Evolutionary conservation across 371 early-diverging fungal species (phyloP), one percentile per base, ranked within the genome.

Genomic region (Mortierella sp.): DNA sequence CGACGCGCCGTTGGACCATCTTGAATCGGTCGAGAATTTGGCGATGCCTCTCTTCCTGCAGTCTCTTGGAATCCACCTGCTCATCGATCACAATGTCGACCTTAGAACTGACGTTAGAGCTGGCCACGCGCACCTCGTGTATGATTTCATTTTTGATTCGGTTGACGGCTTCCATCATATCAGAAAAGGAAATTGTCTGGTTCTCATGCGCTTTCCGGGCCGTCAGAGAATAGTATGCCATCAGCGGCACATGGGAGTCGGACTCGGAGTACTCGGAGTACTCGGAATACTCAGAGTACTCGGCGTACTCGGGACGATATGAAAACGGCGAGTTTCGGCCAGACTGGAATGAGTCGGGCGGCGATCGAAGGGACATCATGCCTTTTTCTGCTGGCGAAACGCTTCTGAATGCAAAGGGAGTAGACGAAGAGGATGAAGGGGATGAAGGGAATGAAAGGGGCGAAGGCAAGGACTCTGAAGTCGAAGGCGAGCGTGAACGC

Each of bases 1-100:
- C 71, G 42, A 77, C 28, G 13, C 55, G 42, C 7, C 28, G 16
- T 34, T 77, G 70, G 44, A 76, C 28, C 8, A 74, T 24, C 21
- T 21, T 42, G 38, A 68, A 42, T 8, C 24, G 21, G 24, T 38
- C 42, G 38, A 38, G 24, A 11, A 21, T 21, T 68, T 68, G 38
- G 10, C 68, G 38, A 38, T 38, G 38, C 21, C 24, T 63, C 68
- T 68, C 68, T 0, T 38, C 24, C 3, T 42, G 24, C 24, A 9
- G 42, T 38, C 3, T 38, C 42, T 38, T 38, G 42, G 42, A 38
- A 38, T 38, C 42, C 42, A 38, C 1, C 42, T 38, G 42, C 42
- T 38, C 42, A 5, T 38, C 42, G 42, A 3, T 1, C 42, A 38
- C 13, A 3, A 5, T 47, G 11, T 47, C 5, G 47, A 47, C 7